Evolutionary conservation across 306 rosid genomes (phyloP).

Genomic region (Potentilla sterilis): DNA sequence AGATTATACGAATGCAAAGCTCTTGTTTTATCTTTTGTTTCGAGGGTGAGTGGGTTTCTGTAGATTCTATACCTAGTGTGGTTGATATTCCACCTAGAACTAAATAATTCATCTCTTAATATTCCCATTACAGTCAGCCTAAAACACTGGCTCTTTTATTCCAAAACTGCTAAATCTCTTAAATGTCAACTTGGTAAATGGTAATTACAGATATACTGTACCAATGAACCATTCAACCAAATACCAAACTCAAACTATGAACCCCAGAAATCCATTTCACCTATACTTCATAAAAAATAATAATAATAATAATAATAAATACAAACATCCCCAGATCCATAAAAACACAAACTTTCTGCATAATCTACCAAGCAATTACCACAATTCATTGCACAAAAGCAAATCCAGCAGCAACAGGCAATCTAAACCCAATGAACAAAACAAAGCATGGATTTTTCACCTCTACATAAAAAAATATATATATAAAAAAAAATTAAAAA

Average conservation of each 20-base stretch:
- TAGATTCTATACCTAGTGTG: not conserved
- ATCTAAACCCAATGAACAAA: slow-evolving; percentile 1
- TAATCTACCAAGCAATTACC: not conserved
- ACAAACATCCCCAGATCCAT: slow-evolving; percentile 62
- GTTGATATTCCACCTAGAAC: slow-evolving; percentile 26
- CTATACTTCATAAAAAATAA: not conserved
- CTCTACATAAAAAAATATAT: not conserved
- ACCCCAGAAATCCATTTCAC: slow-evolving; percentile 6
- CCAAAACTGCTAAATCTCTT: slow-evolving; percentile 28
- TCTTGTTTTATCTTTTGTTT: not conserved
- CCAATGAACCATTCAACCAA: slow-evolving; percentile 16
- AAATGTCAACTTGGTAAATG: slow-evolving; percentile 15
- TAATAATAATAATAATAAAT: not conserved
- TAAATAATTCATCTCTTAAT: slow-evolving; percentile 17
- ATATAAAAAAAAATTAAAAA: too few relatives aligned
- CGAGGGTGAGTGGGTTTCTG: not conserved
- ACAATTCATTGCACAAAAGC: slow-evolving; percentile 1
- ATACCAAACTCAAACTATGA: slow-evolving; percentile 5
- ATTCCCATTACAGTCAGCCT: slow-evolving; percentile 18
- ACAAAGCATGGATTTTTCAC: slow-evolving; percentile 17
- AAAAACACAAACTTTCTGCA: slow-evolving; percentile 9
- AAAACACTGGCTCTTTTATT: slow-evolving; percentile 1
- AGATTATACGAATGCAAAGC: not conserved
- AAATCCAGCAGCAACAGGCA: slow-evolving; percentile 19
- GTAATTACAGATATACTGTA: not conserved